phyloP scores from a whole-genome alignment of 192 early-diverging fungal genomes.

The Cetraspora pellucida region DNA sequence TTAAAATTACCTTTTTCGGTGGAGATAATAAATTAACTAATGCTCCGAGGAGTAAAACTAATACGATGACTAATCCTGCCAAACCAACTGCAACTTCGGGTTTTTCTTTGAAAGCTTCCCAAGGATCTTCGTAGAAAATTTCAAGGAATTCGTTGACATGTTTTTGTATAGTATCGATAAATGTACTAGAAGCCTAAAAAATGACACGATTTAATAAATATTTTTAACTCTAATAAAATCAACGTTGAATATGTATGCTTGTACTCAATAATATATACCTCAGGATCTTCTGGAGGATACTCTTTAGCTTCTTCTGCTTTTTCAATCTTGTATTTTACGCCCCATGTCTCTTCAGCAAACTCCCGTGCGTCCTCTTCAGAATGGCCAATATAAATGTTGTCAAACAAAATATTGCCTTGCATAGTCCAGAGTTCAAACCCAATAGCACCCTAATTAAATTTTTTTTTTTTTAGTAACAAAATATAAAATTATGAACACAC shows the following conservation, averaged over 20 bases:
- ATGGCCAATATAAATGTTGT: conserved; percentile 90
- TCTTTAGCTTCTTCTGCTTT: conserved; percentile 57
- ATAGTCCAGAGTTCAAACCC: conserved; percentile 96
- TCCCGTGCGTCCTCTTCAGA: conserved; percentile 65
- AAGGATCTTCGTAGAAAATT: conserved; percentile 41
- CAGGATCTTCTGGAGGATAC: conserved; percentile 24
- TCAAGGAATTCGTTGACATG: conserved; percentile 43
- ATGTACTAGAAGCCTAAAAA: conserved; percentile 17
- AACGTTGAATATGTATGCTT: background rate
- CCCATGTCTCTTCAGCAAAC: conserved; percentile 79
- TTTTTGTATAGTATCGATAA: conserved; percentile 35
- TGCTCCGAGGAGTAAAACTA: conserved; percentile 39
- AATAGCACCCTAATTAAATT: conserved; percentile 54
- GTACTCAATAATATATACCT: background rate
- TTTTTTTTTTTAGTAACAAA: background rate
- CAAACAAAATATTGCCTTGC: conserved; percentile 84
- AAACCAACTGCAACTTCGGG: conserved; percentile 42
- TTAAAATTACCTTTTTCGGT: conserved; percentile 28
- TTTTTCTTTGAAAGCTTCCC: conserved; percentile 43
- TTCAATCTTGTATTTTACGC: conserved; percentile 74
- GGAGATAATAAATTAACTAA: conserved; percentile 41
- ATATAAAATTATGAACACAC: background rate
- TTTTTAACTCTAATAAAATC: background rate
- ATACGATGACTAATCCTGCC: conserved; percentile 35
- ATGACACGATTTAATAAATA: background rate